Percentiles rank a stretch among this genome's conserved stretches.
These are phyloP conservation scores for Yamadazyma dendronema DNA, from an alignment of 1,139 yeast species.

Conservation along the genomic window DNA sequence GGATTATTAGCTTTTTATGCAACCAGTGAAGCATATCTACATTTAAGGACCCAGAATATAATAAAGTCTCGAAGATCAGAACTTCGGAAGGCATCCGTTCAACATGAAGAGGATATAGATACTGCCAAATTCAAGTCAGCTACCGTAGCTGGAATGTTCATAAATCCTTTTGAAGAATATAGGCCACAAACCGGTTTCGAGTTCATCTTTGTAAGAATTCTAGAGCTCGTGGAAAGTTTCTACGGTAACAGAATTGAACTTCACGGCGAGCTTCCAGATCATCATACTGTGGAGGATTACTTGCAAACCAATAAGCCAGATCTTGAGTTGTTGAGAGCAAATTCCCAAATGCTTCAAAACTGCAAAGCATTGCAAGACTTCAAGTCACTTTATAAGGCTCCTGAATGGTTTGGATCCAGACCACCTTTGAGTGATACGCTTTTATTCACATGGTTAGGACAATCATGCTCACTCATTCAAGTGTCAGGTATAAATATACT, in stretches of 20 bases:
- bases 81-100: constrained; percentile 19
- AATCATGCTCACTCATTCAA: constrained; percentile 78
- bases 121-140: constrained; percentile 44
- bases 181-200: constrained; percentile 88
- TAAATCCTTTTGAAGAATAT: constrained; percentile 90
- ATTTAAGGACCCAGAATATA: constrained; percentile 52
- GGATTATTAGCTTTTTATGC: constrained; percentile 65
- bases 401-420: constrained; percentile 10
- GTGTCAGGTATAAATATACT: constrained; percentile 69
- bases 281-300: constrained; percentile 55
- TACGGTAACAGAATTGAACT: constrained; percentile 61
- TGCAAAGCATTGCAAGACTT: constrained; percentile 26
- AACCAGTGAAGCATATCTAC: constrained; percentile 64
- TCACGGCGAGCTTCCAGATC: constrained; percentile 34
- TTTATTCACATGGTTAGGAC: constrained; percentile 89
- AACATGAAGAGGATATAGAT: constrained; percentile 18
- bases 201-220: constrained; percentile 66
- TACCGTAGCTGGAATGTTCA: constrained; percentile 74
- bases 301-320: constrained; percentile 64
- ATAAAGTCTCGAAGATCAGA: constrained; percentile 51
- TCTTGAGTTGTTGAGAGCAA: constrained; percentile 40
- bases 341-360: constrained; percentile 28
- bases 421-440: constrained; percentile 17
- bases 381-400: constrained; percentile 11
- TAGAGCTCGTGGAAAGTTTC: constrained; percentile 65